Percentiles rank a stretch among this genome's conserved stretches.
These are phyloP conservation scores for Wilhelminamyces savonicus DNA, from an alignment of 805 yeast genomes.

Conservation along the genomic window DNA sequence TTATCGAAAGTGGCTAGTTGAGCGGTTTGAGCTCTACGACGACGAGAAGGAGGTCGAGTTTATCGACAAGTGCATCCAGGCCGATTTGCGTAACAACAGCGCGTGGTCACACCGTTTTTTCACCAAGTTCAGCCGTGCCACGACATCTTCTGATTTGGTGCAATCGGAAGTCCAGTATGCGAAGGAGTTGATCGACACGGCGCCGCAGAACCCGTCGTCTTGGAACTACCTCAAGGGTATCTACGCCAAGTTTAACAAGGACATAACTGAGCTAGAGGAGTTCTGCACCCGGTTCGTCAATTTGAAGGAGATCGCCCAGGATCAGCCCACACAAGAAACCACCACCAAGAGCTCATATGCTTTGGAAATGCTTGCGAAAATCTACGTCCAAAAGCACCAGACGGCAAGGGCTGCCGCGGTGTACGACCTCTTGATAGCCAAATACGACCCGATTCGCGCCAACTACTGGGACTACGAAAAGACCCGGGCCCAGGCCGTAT, in stretches of 20 bases:
- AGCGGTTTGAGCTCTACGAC: constrained; percentile 42
- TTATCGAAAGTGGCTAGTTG: constrained; percentile 77
- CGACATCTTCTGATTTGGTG: constrained; percentile 11
- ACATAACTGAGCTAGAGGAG: constrained; percentile 29
- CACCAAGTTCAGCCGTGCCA: constrained; percentile 27
- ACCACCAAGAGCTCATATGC: constrained; percentile 49
- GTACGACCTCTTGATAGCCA: constrained; percentile 44
- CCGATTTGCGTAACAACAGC: constrained; percentile 81
- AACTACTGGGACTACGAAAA: constrained; percentile 56
- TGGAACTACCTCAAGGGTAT: constrained; percentile 82
- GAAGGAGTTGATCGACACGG: constrained; percentile 40
- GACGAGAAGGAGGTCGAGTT: constrained; percentile 46
- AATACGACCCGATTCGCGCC: constrained; percentile 56
- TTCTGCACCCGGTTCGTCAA: constrained; percentile 42
- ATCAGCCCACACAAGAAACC: neutral
- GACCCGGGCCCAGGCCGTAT: no score
- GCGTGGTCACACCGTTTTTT: constrained; percentile 90
- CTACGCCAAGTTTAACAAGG: constrained; percentile 17
- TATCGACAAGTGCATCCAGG: constrained; percentile 39
- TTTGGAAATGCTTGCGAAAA: constrained; percentile 52
- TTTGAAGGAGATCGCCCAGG: constrained; percentile 9
- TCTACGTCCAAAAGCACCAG: constrained; percentile 32
- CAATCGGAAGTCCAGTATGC: constrained; percentile 50
- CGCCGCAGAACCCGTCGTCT: constrained; percentile 77
- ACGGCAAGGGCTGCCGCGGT: constrained; percentile 32